Evolutionary conservation across 2,329 filamentous ascomycete species (phyloP).

Genomic region (Sclerotinia spermophila): DNA sequence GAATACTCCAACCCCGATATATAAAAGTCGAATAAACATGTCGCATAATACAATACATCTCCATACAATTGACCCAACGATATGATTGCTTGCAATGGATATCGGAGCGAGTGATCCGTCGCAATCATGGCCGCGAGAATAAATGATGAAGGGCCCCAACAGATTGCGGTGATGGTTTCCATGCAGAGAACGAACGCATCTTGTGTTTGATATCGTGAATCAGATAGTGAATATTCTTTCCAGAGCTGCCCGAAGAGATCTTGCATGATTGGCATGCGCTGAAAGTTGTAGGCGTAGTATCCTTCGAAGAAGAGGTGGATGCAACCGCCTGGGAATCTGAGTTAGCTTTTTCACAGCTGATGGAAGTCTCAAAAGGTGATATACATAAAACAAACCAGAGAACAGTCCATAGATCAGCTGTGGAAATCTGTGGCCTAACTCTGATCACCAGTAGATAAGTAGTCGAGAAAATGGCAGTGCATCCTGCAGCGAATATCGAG

Average conservation of each 20-base stretch:
- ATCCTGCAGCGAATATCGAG: background rate
- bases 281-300: slow-evolving; percentile 47
- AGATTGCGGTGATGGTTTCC: slow-evolving; percentile 49
- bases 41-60: background rate
- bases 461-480: background rate
- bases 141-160: background rate
- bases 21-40: background rate
- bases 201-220: slow-evolving; percentile 51
- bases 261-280: slow-evolving; percentile 40
- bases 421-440: background rate
- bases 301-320: slow-evolving; percentile 38
- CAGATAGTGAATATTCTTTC: slow-evolving; percentile 56
- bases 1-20: background rate
- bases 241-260: slow-evolving; percentile 52
- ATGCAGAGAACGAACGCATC: slow-evolving; percentile 53
- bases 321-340: slow-evolving; percentile 26
- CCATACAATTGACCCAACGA: background rate
- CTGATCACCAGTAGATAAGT: background rate
- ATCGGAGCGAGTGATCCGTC: background rate
- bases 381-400: background rate
- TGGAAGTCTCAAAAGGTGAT: background rate
- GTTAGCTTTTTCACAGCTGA: background rate
- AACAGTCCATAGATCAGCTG: background rate
- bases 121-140: background rate
- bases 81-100: background rate